Evolutionary conservation across 371 early-diverging fungal genomes (phyloP).

Genomic region (Mucor plumbeus): DNA sequence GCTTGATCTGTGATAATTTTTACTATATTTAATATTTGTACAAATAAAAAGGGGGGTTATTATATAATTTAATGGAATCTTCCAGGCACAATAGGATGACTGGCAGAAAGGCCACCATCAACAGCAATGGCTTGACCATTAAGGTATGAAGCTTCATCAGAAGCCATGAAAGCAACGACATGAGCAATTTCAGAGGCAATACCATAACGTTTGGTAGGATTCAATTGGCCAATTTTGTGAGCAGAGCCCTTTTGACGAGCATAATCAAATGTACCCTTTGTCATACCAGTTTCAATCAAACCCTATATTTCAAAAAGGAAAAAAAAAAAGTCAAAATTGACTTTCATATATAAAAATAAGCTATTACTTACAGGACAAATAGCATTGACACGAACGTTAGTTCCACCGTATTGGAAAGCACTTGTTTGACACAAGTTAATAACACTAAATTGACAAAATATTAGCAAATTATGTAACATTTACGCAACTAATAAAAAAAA

Average conservation of each 20-base stretch:
- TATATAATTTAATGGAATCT: constrained; percentile 30
- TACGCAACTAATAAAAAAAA: not conserved
- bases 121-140: constrained; percentile 63
- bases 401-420: constrained; percentile 53
- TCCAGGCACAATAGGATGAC: constrained; percentile 50
- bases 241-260: constrained; percentile 50
- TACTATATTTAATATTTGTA: not conserved
- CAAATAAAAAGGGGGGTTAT: not conserved
- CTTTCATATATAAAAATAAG: not conserved
- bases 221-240: constrained; percentile 61
- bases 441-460: constrained; percentile 34
- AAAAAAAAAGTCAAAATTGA: not conserved
- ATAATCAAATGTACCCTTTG: constrained; percentile 53
- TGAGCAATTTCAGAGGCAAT: constrained; percentile 53
- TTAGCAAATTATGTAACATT: not conserved
- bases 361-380: constrained; percentile 54
- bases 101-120: constrained; percentile 61
- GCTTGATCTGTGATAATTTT: constrained; percentile 3
- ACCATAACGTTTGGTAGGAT: constrained; percentile 57
- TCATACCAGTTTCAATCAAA: constrained; percentile 65
- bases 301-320: constrained; percentile 46
- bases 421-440: constrained; percentile 58
- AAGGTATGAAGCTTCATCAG: constrained; percentile 61
- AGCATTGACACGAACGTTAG: constrained; percentile 63
- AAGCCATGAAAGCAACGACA: constrained; percentile 59